Evolutionary conservation across 768 basidiomycete genomes (phyloP), one percentile per base, ranked within the genome.

Genomic region (Boletus vermiculosoides): DNA sequence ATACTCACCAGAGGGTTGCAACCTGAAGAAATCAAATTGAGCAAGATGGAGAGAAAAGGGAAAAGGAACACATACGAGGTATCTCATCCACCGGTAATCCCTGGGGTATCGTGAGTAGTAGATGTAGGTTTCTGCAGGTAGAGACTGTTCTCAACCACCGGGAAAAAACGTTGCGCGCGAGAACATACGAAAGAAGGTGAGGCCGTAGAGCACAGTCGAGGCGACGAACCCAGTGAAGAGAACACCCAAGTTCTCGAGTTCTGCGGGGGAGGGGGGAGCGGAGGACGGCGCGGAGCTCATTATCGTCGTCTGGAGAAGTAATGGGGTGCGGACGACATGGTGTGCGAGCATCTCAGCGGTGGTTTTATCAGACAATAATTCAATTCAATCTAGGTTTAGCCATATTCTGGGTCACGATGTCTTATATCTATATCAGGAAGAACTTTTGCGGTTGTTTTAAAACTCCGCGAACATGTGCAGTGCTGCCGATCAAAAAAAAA

Each of bases 141-240:
- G 1, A 16, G 6, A 39, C 20, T 13, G n/a, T 33, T 13, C 18
- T 45, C 16, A 50, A 18, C 10, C 12, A 11, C 2, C 0, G 7
- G 28, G 4, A 18, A 31, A 52, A 18, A 28, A 30, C 6, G 13
- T 30, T 25, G 9, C 4, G 3, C 18, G 13, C 18, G 4, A 45
- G n/a, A 22, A 63, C 70, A 8, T 50, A 68, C 71, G 72, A 58
- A 72, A 72, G 54, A 72, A 73, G 28, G 72, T 72, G 36, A 72
- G 60, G 33, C 71, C 72, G n/a, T 72, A 74, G 15, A 72, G 55
- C 1, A 69, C 55, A 2, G 63, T 66, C 6, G 71, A 54, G 7
- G 55, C 53, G 11, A 67, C 61, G 44, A 72, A 72, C 5, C 72
- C 71, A 23, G 66, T 5, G 47, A 71, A 72, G 37, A 72, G 50